Conservation (phyloP, 352 stramenopile species). For the Pythium rhizo-oryzae region DNA sequence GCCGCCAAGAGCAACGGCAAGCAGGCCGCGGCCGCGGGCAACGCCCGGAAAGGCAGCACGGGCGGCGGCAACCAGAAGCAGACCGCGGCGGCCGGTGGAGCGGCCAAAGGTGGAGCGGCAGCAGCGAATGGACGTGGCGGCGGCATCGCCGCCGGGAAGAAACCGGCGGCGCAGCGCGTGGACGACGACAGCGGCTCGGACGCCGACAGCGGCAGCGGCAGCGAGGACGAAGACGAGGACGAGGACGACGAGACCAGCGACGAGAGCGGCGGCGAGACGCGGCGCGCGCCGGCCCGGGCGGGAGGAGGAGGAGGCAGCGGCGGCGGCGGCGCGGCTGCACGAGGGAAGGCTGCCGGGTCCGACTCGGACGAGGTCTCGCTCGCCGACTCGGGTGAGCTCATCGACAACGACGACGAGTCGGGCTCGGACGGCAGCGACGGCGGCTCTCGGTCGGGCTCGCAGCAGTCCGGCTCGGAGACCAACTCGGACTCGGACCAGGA, state of each 20-base stretch:
- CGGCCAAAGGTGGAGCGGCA: constrained; percentile 2
- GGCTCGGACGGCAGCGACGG: constrained; percentile 47
- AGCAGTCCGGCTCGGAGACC: constrained; percentile 59
- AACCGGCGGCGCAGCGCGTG: constrained; percentile 17
- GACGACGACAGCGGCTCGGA: constrained; percentile 49
- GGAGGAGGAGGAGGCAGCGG: background rate
- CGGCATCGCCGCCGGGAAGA: constrained; percentile 34
- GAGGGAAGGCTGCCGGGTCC: constrained; percentile 37
- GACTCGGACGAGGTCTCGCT: constrained; percentile 85
- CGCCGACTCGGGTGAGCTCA: constrained; percentile 80
- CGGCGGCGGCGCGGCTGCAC: background rate
- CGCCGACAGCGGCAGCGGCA: constrained; percentile 45
- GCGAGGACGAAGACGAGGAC: constrained; percentile 25
- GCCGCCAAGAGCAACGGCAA: constrained; percentile 37
- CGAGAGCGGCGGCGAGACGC: constrained; percentile 38
- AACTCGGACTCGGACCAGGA: constrained; percentile 86
- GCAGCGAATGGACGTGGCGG: constrained; percentile 13
- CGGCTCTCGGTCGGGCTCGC: constrained; percentile 63
- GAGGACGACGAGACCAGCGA: constrained; percentile 60
- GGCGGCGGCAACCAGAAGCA: constrained; percentile 54
- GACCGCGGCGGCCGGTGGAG: constrained; percentile 5
- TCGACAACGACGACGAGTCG: constrained; percentile 84
- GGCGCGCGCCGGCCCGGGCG: constrained; percentile 1
- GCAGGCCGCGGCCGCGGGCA: background rate
- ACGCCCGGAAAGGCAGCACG: constrained; percentile 33